These are phyloP conservation scores for Fusarium praegraminearum DNA, from an alignment of 2,329 filamentous ascomycete genomes.

Conservation along the genomic window DNA sequence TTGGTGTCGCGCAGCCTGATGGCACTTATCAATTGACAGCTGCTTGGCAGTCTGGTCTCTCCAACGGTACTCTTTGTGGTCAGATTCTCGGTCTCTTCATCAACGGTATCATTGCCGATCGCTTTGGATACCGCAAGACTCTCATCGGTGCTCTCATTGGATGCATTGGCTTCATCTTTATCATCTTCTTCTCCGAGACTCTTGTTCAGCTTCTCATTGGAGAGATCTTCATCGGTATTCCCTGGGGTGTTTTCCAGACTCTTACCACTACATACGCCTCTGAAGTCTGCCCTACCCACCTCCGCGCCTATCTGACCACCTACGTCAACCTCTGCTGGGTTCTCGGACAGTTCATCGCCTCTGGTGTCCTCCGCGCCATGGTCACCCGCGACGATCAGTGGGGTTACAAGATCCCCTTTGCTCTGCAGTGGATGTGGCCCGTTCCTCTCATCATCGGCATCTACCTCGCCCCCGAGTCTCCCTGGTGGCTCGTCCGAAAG, in stretches of 20 bases:
- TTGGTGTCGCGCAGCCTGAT: conserved; percentile 52
- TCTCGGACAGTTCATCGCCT: conserved; percentile 61
- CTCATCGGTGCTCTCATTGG: conserved; percentile 58
- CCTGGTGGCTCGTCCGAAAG: conserved; percentile 62
- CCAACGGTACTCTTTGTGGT: conserved; percentile 61
- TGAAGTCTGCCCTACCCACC: conserved; percentile 59
- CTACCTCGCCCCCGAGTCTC: conserved; percentile 61
- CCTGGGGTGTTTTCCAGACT: conserved; percentile 62
- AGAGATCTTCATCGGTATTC: conserved; percentile 61
- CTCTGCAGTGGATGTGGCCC: conserved; percentile 63
- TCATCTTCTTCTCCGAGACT: conserved; percentile 60
- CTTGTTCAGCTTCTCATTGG: conserved; percentile 58
- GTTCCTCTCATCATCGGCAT: conserved; percentile 58
- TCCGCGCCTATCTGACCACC: conserved; percentile 63
- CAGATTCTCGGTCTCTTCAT: conserved; percentile 64
- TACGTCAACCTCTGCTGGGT: conserved; percentile 65
- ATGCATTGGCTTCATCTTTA: conserved; percentile 60
- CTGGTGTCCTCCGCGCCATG: conserved; percentile 58
- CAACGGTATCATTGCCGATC: conserved; percentile 62
- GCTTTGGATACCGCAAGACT: conserved; percentile 61
- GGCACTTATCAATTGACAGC: conserved; percentile 61
- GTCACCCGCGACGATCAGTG: conserved; percentile 54
- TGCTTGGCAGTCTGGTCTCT: conserved; percentile 65
- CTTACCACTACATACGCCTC: conserved; percentile 62
- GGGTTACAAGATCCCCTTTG: conserved; percentile 63